Evolutionary conservation across 208 protist species (phyloP), one percentile per base, ranked within the genome.

Genomic region (Trypanosoma platydactyli): DNA sequence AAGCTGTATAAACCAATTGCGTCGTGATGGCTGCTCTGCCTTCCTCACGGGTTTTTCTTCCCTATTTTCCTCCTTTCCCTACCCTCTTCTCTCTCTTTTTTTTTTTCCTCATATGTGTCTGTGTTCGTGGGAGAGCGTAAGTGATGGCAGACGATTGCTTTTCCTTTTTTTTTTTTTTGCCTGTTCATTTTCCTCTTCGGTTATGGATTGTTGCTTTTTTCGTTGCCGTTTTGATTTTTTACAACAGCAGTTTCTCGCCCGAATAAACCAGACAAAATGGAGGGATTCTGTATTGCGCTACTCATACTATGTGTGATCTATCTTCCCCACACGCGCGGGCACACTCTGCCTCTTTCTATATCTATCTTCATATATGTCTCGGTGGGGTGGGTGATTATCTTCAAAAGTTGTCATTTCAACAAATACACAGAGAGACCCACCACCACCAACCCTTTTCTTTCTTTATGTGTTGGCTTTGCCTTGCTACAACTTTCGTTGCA

Each of bases 51-150:
- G n/a, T n/a, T n/a, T n/a, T n/a, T n/a, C n/a, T n/a, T n/a, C n/a
- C n/a, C 24, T 62, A 3, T 62, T 46, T 18, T 3, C 24, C 22
- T 16, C 3, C n/a, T 68, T n/a, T 29, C 30, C 5, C 41, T 20
- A 15, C 18, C 52, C 25, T 54, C n/a, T 40, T 62, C 61, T 44
- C 44, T 61, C 24, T 42, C 45, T 60, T 55, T 64, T 35, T 51
- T 51, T 51, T 22, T 51, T 22, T 30, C 11, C 25, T n/a, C 25
- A 40, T 57, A 38, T 59, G 38, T 59, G 33, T 59, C n/a, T 45
- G 56, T 57, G 30, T 22, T 27, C 42, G 52, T 57, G 52, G 12
- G 27, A 42, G 13, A 20, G 52, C 20, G 30, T 30, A 3, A 9
- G n/a, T 51, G 46, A 9, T 7, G 46, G 46, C 6, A 6, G 46